Base-by-base conservation (phyloP, 1,139 yeast species). In the Hyphopichia wangnamkhiaoensis region DNA sequence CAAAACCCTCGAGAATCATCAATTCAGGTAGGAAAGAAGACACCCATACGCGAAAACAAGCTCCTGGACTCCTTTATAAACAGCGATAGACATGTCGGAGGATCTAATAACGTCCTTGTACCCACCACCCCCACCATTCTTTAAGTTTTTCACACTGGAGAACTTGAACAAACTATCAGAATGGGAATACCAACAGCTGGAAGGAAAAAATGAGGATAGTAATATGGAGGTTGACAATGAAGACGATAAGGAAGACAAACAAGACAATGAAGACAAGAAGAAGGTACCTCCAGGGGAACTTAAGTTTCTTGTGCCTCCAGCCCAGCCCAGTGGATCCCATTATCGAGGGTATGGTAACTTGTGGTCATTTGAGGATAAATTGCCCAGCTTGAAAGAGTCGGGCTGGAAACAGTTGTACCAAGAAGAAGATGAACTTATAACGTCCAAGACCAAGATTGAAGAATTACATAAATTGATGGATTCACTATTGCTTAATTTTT, bases 111-210 rank as follows among this genome's bases (percentile, higher is more conserved):
- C 93, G 20, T 80, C 94, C 10, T 73, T 88, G 39, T 89, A 83
- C 49, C 96, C 96, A 1, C 91, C 93, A 2, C 96, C 96, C 3
- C 96, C 96, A 8, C 81, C 84, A 17, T 85, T 76, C 58, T 79
- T 79, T 53, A 78, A 80, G 58, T 76, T 71, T 53, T 88, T 85
- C 62, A 85, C 94, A 0, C 56, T 63, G 5, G 85, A 79, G 41
- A 86, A 86, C 50, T 43, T 77, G 12, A 66, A 56, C 21, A 67
- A 65, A 48, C 53, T 69, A 14, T 53, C 53, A 13, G 48, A 44
- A 24, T 58, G 65, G 62, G 31, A 35, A 38, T 15, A 16, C 27
- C 33, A 24, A 14, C 37, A 34, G 16, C 33, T 25, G 18, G 38
- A 39, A 18, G 43, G 42, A 34, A 26, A 35, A 5, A 41, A 38